These are phyloP conservation scores for Cucurbita maxima DNA, from an alignment of 306 rosid genomes.

Conservation along the genomic window DNA sequence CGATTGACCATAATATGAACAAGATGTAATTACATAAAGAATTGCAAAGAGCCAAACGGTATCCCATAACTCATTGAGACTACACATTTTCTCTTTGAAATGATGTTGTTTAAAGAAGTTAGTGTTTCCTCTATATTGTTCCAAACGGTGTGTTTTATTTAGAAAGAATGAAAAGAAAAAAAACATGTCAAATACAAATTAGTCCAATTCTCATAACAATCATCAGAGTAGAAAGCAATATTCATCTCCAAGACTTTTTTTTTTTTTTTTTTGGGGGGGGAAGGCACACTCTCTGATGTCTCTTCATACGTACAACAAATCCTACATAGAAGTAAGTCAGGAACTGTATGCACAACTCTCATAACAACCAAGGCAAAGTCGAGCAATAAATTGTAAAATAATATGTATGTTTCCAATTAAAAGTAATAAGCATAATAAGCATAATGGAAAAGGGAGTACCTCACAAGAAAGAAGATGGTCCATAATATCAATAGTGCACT, in stretches of 20 bases:
- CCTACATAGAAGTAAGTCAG: neutral
- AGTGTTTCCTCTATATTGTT: neutral
- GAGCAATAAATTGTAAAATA: neutral
- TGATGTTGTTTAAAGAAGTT: neutral
- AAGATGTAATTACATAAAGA: too few relatives aligned
- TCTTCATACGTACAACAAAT: neutral
- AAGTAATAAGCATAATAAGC: neutral
- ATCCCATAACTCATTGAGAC: too few relatives aligned
- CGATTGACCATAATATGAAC: too few relatives aligned
- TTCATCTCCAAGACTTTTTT: neutral
- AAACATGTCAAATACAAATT: neutral
- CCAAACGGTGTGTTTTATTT: neutral
- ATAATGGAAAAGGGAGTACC: slow-evolving; percentile 38
- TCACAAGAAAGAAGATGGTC: slow-evolving; percentile 93
- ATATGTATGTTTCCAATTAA: neutral
- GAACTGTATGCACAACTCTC: neutral
- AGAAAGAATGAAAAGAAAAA: neutral
- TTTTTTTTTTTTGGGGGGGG: neutral
- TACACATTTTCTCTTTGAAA: too few relatives aligned
- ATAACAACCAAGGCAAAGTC: neutral
- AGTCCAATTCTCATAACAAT: neutral
- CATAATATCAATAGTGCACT: slow-evolving; percentile 61
- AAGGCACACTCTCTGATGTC: neutral
- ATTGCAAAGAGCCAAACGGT: too few relatives aligned
- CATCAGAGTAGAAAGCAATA: neutral